Conservation (phyloP, 805 yeast genomes). For the Blastobotrys parvus region DNA sequence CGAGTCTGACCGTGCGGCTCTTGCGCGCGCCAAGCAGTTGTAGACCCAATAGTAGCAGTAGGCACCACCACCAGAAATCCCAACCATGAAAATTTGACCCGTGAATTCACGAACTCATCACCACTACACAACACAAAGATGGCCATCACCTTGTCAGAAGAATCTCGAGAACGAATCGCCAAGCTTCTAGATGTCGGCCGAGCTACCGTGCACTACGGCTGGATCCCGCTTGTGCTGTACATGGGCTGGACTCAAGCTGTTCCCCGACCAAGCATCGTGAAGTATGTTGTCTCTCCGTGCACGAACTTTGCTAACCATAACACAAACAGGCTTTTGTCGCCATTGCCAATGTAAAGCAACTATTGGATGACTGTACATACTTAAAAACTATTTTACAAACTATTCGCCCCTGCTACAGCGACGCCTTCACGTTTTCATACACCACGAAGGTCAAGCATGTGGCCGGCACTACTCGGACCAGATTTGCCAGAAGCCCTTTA, state of each 20-base stretch:
- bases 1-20: no score
- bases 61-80: constrained; percentile 1
- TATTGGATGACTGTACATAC: neutral
- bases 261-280: constrained; percentile 74
- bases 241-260: constrained; percentile 79
- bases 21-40: neutral
- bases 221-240: constrained; percentile 92
- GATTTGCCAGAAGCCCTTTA: constrained; percentile 71
- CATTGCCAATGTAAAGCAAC: no score
- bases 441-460: constrained; percentile 84
- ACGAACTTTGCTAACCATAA: constrained; percentile 40
- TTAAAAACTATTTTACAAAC: neutral
- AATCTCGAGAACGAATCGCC: constrained; percentile 71
- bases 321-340: neutral
- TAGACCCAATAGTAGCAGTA: neutral
- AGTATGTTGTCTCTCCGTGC: constrained; percentile 63
- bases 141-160: constrained; percentile 26
- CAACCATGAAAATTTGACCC: neutral
- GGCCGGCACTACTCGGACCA: constrained; percentile 81
- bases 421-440: constrained; percentile 46
- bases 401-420: neutral
- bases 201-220: constrained; percentile 88
- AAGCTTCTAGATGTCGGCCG: constrained; percentile 76
- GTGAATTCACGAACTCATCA: no score
- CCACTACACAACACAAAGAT: neutral